Conservation (phyloP, 1,284 basidiomycete species). For the Boletus semigastroideus region DNA sequence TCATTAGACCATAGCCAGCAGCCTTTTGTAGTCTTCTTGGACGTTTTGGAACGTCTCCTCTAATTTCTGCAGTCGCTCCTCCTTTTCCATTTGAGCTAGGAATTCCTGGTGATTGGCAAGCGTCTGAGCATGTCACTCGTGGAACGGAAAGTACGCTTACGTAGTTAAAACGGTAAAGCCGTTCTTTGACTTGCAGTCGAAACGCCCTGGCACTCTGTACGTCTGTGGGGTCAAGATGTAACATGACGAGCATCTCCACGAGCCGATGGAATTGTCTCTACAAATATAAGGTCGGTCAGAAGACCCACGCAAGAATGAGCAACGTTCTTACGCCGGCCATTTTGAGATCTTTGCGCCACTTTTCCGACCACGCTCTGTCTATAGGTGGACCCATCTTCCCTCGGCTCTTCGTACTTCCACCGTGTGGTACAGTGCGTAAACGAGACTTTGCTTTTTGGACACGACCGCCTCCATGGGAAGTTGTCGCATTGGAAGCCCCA, state of each 20-base stretch:
- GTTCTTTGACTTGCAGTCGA: constrained; percentile 87
- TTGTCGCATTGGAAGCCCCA: constrained; percentile 12
- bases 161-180: constrained; percentile 93
- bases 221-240: constrained; percentile 69
- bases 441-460: constrained; percentile 36
- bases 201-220: constrained; percentile 59
- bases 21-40: constrained; percentile 81
- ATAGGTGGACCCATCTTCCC: constrained; percentile 77
- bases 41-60: constrained; percentile 94
- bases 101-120: constrained; percentile 59
- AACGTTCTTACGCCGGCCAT: constrained; percentile 72
- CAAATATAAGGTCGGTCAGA: constrained; percentile 2
- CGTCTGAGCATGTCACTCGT: constrained; percentile 1
- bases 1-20: constrained; percentile 56
- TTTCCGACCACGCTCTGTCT: constrained; percentile 78
- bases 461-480: constrained; percentile 47
- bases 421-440: constrained; percentile 40
- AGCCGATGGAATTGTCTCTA: constrained; percentile 92
- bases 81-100: constrained; percentile 80
- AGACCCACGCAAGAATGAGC: constrained; percentile 1
- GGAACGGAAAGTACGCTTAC: constrained; percentile 46
- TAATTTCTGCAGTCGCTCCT: constrained; percentile 85
- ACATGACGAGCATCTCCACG: constrained; percentile 87
- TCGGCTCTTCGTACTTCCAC: constrained; percentile 36
- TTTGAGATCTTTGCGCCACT: constrained; percentile 81